Base-by-base conservation (phyloP, 495 filamentous ascomycete genomes). In the Penicillium maclennaniae region DNA sequence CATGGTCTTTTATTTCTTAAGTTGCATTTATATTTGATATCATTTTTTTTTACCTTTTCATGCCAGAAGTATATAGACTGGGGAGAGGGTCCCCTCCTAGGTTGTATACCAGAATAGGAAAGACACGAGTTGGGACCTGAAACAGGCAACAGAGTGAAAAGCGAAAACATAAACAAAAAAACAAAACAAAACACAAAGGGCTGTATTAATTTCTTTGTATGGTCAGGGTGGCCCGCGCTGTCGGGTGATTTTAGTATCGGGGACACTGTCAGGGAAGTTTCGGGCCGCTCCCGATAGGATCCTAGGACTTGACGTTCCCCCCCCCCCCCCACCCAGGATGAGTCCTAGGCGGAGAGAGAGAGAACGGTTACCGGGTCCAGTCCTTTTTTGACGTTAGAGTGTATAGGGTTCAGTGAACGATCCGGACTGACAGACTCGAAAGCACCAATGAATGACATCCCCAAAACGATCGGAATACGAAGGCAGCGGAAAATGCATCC, bases 401-500 rank as follows among this genome's bases (percentile, higher is more conserved):
- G 17, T 9, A 42, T 16, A 42, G 40, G 21, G 34, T 10, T 14
- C n/a, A 23, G 2, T 23, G 2, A 5, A 5, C 5, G 23, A 23
- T 23, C 23, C 23, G 5, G 2, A 23, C 5, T 23, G 5, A 23
- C 23, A 2, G 5, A 23, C 5, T 2, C 23, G 23, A 23, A 23
- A 23, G n/a, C 23, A 23, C 23, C 23, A 23, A 23, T 23, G 23
- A 23, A n/a, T n/a, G n/a, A n/a, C n/a, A n/a, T n/a, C n/a, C n/a
- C n/a, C n/a, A n/a, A n/a, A n/a, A n/a, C 5, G 2, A 23, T 23
- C 23, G 23, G 23, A 23, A 23, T 23, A 6, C 25, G 52, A 47
- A 66, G 63, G 63, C 63, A 66, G 48, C 63, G 58, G 58, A 59
- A 59, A 63, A 63, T 64, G 60, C 63, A 64, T 53, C 58, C 61